A percentile compares a stretch with the other conserved stretches of the same genome.
Evolutionary conservation across 108 stramenopile species (phyloP).

Genomic region (Craspedostauros australis): DNA sequence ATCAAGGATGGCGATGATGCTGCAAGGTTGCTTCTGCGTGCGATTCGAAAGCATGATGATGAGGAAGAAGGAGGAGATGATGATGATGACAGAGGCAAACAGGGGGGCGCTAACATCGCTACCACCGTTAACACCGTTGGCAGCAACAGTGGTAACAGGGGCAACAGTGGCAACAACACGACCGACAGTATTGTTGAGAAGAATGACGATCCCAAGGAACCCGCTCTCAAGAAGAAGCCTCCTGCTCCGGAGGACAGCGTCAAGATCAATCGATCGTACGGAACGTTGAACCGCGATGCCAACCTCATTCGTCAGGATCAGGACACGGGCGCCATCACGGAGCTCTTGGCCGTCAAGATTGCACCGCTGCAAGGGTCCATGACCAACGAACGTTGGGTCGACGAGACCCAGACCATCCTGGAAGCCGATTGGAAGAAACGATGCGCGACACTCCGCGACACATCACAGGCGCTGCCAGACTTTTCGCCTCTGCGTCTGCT

Average conservation of each 20-base stretch:
- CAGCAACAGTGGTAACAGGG: not conserved
- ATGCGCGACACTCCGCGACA: not conserved
- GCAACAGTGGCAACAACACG: conserved; percentile 2
- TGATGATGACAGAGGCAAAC: not conserved
- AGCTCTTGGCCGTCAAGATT: conserved; percentile 49
- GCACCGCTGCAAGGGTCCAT: conserved; percentile 26
- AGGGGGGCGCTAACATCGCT: not conserved
- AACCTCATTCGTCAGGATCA: conserved; percentile 56
- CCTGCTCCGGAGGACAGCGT: not conserved
- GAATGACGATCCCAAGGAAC: conserved; percentile 11
- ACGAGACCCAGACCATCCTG: conserved; percentile 29
- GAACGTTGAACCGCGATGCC: conserved; percentile 30
- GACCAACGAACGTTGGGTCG: conserved; percentile 33
- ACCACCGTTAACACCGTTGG: too few species aligned
- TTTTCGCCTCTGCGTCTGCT: conserved; percentile 42
- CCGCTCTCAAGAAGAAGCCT: not conserved
- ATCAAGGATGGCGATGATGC: conserved; percentile 50
- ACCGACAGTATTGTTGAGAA: not conserved
- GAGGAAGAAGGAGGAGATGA: conserved; percentile 20
- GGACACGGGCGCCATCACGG: conserved; percentile 57
- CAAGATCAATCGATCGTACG: conserved; percentile 74
- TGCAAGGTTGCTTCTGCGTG: conserved; percentile 43
- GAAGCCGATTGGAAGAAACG: too few species aligned
- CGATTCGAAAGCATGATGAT: conserved; percentile 28
- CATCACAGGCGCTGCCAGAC: not conserved